Conservation (phyloP, 352 stramenopile genomes). For the Pythium biforme region DNA sequence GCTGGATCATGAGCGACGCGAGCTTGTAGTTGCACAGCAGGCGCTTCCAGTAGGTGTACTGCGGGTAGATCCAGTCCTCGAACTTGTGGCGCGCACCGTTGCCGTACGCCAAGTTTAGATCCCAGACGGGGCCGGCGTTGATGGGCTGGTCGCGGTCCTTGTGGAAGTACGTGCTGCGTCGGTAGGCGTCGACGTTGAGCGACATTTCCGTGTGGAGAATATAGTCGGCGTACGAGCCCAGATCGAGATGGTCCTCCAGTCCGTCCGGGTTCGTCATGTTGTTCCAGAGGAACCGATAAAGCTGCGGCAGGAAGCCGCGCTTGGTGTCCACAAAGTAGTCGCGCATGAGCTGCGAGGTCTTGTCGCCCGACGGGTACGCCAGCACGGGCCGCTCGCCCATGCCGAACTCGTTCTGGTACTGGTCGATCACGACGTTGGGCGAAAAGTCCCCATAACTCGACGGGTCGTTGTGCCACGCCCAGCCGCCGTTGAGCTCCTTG, state of each 20-base stretch:
- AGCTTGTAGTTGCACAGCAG: constrained; percentile 80
- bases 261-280: constrained; percentile 68
- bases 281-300: constrained; percentile 71
- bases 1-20: constrained; percentile 64
- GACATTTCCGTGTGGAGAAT: constrained; percentile 83
- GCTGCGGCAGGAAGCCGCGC: constrained; percentile 56
- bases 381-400: constrained; percentile 69
- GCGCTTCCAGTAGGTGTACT: constrained; percentile 82
- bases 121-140: constrained; percentile 77
- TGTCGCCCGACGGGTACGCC: constrained; percentile 47
- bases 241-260: constrained; percentile 59
- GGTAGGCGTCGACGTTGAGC: constrained; percentile 77
- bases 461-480: constrained; percentile 80
- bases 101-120: constrained; percentile 79
- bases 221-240: constrained; percentile 75
- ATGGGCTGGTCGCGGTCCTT: constrained; percentile 74
- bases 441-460: constrained; percentile 65
- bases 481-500: constrained; percentile 56
- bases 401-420: constrained; percentile 79
- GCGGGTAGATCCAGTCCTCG: constrained; percentile 67
- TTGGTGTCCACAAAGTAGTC: constrained; percentile 69
- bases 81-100: constrained; percentile 57
- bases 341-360: constrained; percentile 68
- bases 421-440: constrained; percentile 73
- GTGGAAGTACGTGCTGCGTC: constrained; percentile 77